Evolutionary conservation across 2,329 filamentous ascomycete species (phyloP).

Genomic region (Colletotrichum zoysiae): DNA sequence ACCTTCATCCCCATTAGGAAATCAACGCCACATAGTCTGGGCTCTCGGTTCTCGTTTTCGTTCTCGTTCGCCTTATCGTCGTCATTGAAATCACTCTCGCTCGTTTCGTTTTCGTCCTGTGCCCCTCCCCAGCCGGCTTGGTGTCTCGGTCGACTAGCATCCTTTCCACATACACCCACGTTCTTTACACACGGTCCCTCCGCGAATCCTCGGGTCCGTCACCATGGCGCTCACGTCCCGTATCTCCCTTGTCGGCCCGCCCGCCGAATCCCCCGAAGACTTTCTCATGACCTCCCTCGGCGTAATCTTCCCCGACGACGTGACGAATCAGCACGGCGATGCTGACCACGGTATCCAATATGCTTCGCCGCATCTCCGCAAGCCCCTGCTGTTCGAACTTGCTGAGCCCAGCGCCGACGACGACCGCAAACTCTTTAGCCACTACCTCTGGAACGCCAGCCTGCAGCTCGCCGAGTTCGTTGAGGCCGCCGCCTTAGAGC

Average conservation of each 20-base stretch:
- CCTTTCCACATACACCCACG: slow-evolving; percentile 9
- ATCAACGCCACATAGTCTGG: neutral
- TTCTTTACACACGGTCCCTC: slow-evolving; percentile 14
- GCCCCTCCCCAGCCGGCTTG: neutral
- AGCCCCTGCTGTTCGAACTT: slow-evolving; percentile 59
- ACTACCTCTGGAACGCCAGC: slow-evolving; percentile 80
- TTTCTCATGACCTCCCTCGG: slow-evolving; percentile 70
- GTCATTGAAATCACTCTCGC: neutral
- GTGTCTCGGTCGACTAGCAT: slow-evolving; percentile 4
- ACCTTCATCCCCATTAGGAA: neutral
- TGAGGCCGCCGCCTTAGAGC: slow-evolving; percentile 60
- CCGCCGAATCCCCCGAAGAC: slow-evolving; percentile 65
- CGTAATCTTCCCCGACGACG: slow-evolving; percentile 77
- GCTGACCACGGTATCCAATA: slow-evolving; percentile 70
- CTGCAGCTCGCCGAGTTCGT: slow-evolving; percentile 68
- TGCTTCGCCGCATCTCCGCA: slow-evolving; percentile 63
- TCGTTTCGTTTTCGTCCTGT: neutral
- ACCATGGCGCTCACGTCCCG: slow-evolving; percentile 63
- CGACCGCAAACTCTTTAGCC: slow-evolving; percentile 73
- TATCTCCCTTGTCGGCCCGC: slow-evolving; percentile 55
- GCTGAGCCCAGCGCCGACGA: slow-evolving; percentile 63
- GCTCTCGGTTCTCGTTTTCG: too few relatives aligned
- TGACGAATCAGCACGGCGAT: slow-evolving; percentile 75
- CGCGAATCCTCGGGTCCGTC: neutral
- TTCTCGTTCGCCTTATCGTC: neutral